These are phyloP conservation scores for Saturnispora hagleri DNA, from an alignment of 805 yeast genomes.

Conservation along the genomic window DNA sequence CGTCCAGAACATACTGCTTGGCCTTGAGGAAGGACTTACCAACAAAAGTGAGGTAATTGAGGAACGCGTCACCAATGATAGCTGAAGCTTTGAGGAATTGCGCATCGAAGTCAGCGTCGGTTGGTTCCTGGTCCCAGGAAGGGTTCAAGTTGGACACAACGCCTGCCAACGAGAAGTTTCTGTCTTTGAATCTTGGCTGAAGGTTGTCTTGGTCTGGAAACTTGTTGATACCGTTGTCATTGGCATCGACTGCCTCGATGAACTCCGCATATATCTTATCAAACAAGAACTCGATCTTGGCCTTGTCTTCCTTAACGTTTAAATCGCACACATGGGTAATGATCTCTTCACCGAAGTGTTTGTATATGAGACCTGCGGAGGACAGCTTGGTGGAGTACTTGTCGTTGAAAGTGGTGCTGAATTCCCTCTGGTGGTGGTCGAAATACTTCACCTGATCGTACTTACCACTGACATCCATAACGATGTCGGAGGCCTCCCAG, in stretches of 20 bases:
- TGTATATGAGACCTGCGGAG: constrained; percentile 89
- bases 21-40: constrained; percentile 93
- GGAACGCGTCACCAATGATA: constrained; percentile 77
- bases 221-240: constrained; percentile 85
- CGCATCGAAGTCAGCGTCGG: constrained; percentile 56
- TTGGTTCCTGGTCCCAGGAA: constrained; percentile 63
- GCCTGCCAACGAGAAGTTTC: constrained; percentile 67
- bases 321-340: constrained; percentile 43
- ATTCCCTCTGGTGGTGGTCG: constrained; percentile 96
- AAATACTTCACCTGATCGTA: constrained; percentile 80
- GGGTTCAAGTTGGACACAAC: constrained; percentile 79
- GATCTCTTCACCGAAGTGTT: constrained; percentile 70
- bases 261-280: constrained; percentile 76
- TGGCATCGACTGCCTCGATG: constrained; percentile 88
- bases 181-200: constrained; percentile 59
- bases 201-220: constrained; percentile 44
- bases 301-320: constrained; percentile 26
- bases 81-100: constrained; percentile 63
- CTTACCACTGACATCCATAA: constrained; percentile 89
- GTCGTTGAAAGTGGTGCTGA: constrained; percentile 60
- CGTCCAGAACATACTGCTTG: constrained; percentile 61
- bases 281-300: constrained; percentile 49
- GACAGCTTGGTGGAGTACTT: constrained; percentile 69
- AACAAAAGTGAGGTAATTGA: constrained; percentile 52
- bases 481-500: constrained; percentile 84